These are phyloP conservation scores for Nakaseomyces uthaithaninus DNA, from an alignment of 1,139 yeast species.

Conservation along the genomic window DNA sequence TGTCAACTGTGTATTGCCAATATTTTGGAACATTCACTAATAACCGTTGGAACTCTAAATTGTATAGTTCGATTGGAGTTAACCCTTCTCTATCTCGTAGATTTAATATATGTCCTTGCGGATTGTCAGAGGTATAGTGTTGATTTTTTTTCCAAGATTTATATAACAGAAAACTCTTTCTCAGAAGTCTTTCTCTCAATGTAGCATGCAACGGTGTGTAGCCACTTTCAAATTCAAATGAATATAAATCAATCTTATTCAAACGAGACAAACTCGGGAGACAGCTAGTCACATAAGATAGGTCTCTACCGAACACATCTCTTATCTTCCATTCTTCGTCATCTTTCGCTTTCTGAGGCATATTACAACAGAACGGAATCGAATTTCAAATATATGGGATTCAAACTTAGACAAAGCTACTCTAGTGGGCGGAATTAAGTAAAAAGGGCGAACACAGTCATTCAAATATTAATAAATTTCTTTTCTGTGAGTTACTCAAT, in stretches of 20 bases:
- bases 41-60: constrained; percentile 15
- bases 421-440: too few relatives aligned
- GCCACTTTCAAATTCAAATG: constrained; percentile 66
- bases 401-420: too few relatives aligned
- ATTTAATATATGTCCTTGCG: constrained; percentile 37
- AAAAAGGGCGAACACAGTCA: too few relatives aligned
- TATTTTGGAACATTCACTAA: constrained; percentile 17
- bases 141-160: constrained; percentile 42
- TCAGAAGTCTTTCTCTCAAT: constrained; percentile 21
- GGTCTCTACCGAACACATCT: constrained; percentile 68
- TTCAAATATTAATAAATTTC: too few relatives aligned
- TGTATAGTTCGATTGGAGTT: constrained; percentile 52
- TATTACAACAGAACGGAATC: too few relatives aligned
- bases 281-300: constrained; percentile 49
- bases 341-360: constrained; percentile 12
- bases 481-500: too few relatives aligned
- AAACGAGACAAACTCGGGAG: constrained; percentile 43
- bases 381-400: too few relatives aligned
- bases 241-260: constrained; percentile 39
- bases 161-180: constrained; percentile 41
- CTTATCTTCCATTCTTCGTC: constrained; percentile 32
- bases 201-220: constrained; percentile 68
- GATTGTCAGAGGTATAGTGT: constrained; percentile 38
- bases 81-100: constrained; percentile 60
- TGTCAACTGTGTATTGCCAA: constrained; percentile 20